Evolutionary conservation across 768 basidiomycete genomes (phyloP).

Genomic region (Termitomyces sp.): DNA sequence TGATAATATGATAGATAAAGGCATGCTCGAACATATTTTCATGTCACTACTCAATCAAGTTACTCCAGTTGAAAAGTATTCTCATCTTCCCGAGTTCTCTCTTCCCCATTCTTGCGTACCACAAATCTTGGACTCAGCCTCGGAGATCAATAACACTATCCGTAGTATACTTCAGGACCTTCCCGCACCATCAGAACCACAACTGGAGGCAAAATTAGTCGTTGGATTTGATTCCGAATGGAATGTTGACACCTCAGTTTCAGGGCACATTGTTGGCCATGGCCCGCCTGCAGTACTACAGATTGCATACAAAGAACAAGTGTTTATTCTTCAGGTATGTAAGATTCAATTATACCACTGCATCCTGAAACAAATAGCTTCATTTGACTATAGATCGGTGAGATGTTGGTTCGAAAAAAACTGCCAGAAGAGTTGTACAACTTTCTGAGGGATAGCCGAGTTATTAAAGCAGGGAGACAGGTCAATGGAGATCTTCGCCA

Average conservation of each 20-base stretch:
- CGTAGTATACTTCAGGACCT: no score
- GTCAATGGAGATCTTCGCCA: background rate
- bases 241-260: slow-evolving; percentile 22
- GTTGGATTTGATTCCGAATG: slow-evolving; percentile 22
- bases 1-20: no score
- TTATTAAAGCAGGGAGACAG: background rate
- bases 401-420: background rate
- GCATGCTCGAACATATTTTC: background rate
- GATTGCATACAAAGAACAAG: slow-evolving; percentile 11
- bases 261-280: slow-evolving; percentile 14
- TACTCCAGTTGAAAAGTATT: slow-evolving; percentile 23
- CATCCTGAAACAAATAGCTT: background rate
- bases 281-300: slow-evolving; percentile 15
- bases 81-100: slow-evolving; percentile 15
- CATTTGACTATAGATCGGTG: background rate
- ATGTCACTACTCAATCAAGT: slow-evolving; percentile 15
- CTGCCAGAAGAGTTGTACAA: background rate
- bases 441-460: background rate
- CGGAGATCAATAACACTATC: slow-evolving; percentile 2
- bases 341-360: no score
- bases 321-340: slow-evolving; percentile 21
- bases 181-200: no score
- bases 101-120: slow-evolving; percentile 16
- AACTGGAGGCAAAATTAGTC: no score
- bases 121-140: slow-evolving; percentile 1